Base-by-base conservation (phyloP, 805 yeast genomes). In the Metschnikowia similis region DNA sequence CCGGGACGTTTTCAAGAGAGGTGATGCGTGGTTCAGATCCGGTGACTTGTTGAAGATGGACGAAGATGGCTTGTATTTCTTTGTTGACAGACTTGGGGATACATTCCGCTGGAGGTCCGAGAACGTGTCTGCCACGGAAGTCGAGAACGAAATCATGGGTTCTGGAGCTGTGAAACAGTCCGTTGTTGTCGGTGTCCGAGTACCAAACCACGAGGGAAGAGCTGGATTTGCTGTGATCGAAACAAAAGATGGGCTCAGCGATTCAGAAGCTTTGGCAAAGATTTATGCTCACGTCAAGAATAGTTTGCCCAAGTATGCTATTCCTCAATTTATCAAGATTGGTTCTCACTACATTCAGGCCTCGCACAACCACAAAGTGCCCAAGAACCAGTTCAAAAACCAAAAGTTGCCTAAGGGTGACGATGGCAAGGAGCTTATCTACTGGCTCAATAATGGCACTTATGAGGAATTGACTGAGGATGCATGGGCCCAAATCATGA, bases 21-120 rank as follows among this genome's bases (percentile, higher is more conserved):
- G 96, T 27, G 98, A 91, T 66, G 95, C 95, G 1, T 91, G 89
- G 86, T 85, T 87, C 61, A 77, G 97, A 62, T 80, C 89, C 28
- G 97, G 97, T 39, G 98, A 91, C 65, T 74, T 91, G 56, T 73
- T 92, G 62, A 81, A 73, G 57, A 69, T 75, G 63, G 96, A 89
- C 65, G 74, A 73, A 29, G 77, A 83, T 55, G 87, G 89, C 0
- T 69, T 84, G 56, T 76, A 86, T 64, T 89, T 85, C 67, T 91
- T 91, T 66, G 89, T 90, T 41, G 98, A 91, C 72, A 76, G 98
- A 62, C 70, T 92, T 61, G 98, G 98, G 38, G 98, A 91, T 63
- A 92, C 97, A 0, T 91, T 87, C 72, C 77, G 98, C 59, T 91
- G 98, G 98, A 92, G 89, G 70, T 86, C 96, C 2, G 98, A 91